Conservation (phyloP, 2,329 filamentous ascomycete species). For the Elsinoe necatrix region DNA sequence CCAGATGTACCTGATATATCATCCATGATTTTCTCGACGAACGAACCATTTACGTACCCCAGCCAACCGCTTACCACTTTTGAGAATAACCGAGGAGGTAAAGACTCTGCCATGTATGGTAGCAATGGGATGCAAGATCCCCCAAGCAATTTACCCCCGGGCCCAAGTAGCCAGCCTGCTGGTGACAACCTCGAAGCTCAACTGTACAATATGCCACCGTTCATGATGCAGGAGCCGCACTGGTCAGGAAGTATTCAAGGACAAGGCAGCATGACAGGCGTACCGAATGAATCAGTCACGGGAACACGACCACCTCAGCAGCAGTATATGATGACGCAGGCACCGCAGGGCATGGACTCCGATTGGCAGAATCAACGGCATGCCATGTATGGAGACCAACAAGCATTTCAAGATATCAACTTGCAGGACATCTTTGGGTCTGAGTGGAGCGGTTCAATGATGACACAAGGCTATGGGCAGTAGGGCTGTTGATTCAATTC, state of each 20-base stretch:
- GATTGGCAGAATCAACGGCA: conserved; percentile 21
- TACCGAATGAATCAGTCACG: conserved; percentile 7
- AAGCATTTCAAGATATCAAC: conserved; percentile 29
- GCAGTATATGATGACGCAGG: conserved; percentile 13
- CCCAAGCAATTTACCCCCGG: conserved; percentile 1
- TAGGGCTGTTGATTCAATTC: not conserved
- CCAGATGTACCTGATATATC: conserved; percentile 58
- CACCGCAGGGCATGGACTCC: conserved; percentile 9
- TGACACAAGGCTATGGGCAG: conserved; percentile 20
- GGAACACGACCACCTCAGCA: conserved; percentile 18
- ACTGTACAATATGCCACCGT: conserved; percentile 62
- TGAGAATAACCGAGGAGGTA: conserved; percentile 37
- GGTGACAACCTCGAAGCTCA: conserved; percentile 63
- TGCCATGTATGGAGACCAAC: conserved; percentile 19
- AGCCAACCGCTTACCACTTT: conserved; percentile 61
- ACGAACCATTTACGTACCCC: conserved; percentile 71
- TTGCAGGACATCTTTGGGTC: conserved; percentile 32
- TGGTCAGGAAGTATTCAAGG: conserved; percentile 15
- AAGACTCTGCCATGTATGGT: conserved; percentile 20
- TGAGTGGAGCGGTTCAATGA: conserved; percentile 30
- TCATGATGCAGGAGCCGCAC: conserved; percentile 52
- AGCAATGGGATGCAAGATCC: conserved; percentile 8
- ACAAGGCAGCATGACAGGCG: conserved; percentile 15
- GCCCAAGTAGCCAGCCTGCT: conserved; percentile 17
- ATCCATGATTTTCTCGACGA: conserved; percentile 71